Evolutionary conservation across 805 yeast species (phyloP).

Genomic region (Wickerhamomyces sydowiorum): DNA sequence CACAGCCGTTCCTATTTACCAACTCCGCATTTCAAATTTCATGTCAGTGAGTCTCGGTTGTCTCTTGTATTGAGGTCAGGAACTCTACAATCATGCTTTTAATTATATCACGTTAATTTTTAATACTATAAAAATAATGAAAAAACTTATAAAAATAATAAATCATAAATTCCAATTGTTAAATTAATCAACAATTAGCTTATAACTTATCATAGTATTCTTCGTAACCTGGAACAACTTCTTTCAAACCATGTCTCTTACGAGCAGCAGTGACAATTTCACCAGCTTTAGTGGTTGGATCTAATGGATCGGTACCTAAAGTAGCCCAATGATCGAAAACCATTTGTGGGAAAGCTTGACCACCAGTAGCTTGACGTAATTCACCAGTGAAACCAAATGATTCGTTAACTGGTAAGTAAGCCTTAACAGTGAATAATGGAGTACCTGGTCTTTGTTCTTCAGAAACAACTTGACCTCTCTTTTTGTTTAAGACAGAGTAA

Average conservation of each 20-base stretch:
- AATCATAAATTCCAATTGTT: not conserved
- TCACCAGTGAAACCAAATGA: constrained; percentile 99
- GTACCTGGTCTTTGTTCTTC: constrained; percentile 99
- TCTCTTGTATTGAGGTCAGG: no score
- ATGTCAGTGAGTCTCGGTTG: no score
- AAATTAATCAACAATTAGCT: constrained; percentile 5
- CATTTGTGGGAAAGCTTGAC: constrained; percentile 99
- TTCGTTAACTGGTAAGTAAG: constrained; percentile 99
- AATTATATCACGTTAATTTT: not conserved
- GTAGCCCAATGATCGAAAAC: constrained; percentile 98
- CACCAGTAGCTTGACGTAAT: constrained; percentile 99
- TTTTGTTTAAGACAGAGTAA: constrained; percentile 98
- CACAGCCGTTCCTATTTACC: no score
- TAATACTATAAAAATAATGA: not conserved
- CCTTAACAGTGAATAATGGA: constrained; percentile 99
- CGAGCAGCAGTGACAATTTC: constrained; percentile 63
- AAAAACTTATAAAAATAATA: constrained; percentile 2
- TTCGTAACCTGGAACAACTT: constrained; percentile 97
- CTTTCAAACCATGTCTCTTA: constrained; percentile 96
- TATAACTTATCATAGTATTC: constrained; percentile 95
- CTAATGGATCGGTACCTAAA: constrained; percentile 88
- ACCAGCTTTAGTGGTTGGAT: constrained; percentile 72
- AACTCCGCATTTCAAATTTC: no score
- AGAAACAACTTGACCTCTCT: constrained; percentile 99
- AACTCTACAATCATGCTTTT: not conserved